Conservation (phyloP, 2,329 filamentous ascomycete genomes). For the Talaromyces verruculosus region DNA sequence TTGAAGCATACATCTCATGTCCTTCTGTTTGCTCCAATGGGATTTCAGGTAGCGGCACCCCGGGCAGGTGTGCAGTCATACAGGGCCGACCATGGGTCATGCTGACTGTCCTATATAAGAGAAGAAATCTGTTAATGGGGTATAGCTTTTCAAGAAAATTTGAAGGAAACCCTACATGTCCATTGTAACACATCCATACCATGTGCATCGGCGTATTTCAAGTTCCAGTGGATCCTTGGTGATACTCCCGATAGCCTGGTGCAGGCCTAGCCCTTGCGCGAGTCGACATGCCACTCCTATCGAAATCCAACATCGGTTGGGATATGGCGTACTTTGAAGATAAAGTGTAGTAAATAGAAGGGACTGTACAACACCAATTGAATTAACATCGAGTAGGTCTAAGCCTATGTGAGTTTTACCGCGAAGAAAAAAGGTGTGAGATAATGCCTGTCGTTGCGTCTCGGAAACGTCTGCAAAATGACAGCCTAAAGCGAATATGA, state of each 20-base stretch:
- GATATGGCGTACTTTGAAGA: conserved; percentile 45
- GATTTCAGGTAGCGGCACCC: conserved; percentile 26
- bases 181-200: conserved; percentile 44
- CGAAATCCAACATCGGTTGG: conserved; percentile 46
- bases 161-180: conserved; percentile 33
- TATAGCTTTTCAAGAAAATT: too few species aligned
- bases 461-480: conserved; percentile 40
- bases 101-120: conserved; percentile 34
- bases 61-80: conserved; percentile 35
- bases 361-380: conserved; percentile 44
- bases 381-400: conserved; percentile 41
- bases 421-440: conserved; percentile 38
- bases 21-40: conserved; percentile 11
- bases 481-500: conserved; percentile 46
- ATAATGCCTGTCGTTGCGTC: conserved; percentile 31
- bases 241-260: conserved; percentile 30
- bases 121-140: too few species aligned
- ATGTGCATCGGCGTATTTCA: conserved; percentile 40
- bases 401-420: conserved; percentile 38
- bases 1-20: conserved; percentile 17
- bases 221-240: conserved; percentile 33
- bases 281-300: conserved; percentile 46
- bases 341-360: conserved; percentile 43
- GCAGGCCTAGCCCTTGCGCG: conserved; percentile 46
- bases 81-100: conserved; percentile 42